Evolutionary conservation across 2,329 filamentous ascomycete genomes (phyloP), one percentile per base, ranked within the genome.

Genomic region (Trichophyton simii): DNA sequence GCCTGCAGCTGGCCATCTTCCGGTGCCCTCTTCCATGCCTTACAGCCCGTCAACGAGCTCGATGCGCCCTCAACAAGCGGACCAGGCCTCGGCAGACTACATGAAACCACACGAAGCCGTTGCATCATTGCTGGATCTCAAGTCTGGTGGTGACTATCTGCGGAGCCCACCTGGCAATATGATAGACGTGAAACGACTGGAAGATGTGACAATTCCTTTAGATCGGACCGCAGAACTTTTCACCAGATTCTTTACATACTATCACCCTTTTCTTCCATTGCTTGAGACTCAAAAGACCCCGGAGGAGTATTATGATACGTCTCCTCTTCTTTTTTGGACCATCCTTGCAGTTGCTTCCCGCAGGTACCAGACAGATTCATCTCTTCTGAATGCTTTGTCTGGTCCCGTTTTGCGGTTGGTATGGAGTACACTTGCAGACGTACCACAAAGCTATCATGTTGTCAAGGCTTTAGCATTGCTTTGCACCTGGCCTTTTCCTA

Each of bases 301-400:
- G 2, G 81, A 85, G 28, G 78, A 82, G 58, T 85, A 83, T 69
- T 81, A 81, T 65, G 76, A 77, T 13, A 74, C 79, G 38, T 84
- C 82, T 50, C 82, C 81, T n/a, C 73, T 87, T 4, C 76, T 87
- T n/a, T 86, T 86, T 71, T 87, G 85, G 85, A 83, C 83, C 28
- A 83, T 87, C 57, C 76, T 87, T 52, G 80, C 81, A 42, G 79
- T 86, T 44, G 84, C 83, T 9, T 80, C 83, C 41, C 80, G 85
- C 42, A 80, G 83, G 57, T 86, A 82, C 64, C 77, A 78, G 18
- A 70, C 74, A 6, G 82, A 85, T 63, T 74, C 79, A 0, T 75
- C 74, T 11, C 72, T 87, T 25, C 75, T 87, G 57, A 79, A 78
- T 60, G 82, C 70, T 67, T 71, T 80, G 11, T 69, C 75, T n/a